Conservation (phyloP, 306 rosid species). For the Prunus mume region DNA sequence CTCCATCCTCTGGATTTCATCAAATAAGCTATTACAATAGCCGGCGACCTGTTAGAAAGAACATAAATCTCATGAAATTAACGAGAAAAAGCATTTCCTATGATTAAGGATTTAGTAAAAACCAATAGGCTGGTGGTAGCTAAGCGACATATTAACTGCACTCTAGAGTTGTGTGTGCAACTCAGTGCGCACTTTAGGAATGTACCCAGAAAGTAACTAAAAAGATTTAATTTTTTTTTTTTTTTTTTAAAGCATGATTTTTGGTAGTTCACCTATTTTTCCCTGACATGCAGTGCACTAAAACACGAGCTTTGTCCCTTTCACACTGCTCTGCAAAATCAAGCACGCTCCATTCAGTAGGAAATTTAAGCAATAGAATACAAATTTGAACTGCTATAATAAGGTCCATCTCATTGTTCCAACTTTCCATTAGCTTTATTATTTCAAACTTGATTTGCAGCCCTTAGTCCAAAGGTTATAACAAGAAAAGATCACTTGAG, state of each 20-base stretch:
- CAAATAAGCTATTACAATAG: conserved; percentile 85
- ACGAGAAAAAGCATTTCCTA: background rate
- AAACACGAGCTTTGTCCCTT: conserved; percentile 90
- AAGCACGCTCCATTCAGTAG: background rate
- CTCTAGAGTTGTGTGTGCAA: background rate
- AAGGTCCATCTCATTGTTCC: background rate
- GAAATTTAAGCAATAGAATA: background rate
- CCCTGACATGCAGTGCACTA: conserved; percentile 99
- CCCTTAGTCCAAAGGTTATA: background rate
- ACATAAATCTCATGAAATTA: background rate
- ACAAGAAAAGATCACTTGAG: background rate
- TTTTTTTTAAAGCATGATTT: background rate
- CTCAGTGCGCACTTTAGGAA: background rate
- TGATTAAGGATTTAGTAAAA: background rate
- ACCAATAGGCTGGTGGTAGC: background rate
- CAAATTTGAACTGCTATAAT: background rate
- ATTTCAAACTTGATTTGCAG: background rate
- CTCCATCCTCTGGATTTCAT: conserved; percentile 98
- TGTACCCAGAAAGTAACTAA: background rate
- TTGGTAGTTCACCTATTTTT: conserved; percentile 66
- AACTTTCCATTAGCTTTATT: background rate
- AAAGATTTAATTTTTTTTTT: background rate
- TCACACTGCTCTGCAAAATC: conserved; percentile 81
- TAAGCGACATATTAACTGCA: background rate
- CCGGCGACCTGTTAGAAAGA: conserved; percentile 68